Evolutionary conservation across 495 filamentous ascomycete species (phyloP), one percentile per base, ranked within the genome.

Genomic region (Penicillium turbatum): DNA sequence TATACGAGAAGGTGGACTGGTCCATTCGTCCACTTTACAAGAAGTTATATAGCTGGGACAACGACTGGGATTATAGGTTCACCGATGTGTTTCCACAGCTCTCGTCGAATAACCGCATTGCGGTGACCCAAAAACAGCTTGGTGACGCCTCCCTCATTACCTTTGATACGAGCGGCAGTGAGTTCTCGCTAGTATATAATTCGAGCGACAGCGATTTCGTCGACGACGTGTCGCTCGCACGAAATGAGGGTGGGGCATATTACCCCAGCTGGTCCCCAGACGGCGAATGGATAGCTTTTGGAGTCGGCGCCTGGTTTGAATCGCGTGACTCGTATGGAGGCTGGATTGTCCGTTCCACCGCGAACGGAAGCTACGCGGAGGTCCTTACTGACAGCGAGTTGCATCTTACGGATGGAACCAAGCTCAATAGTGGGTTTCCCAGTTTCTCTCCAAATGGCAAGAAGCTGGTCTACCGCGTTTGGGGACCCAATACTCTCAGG

Each of bases 41-140:
- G 51, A 47, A 61, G 41, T 60, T 71, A 6, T 71, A 61, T 35
- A 62, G 58, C 55, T 71, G 58, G 57, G 62, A 71, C 34, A 12
- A 16, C 2, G 62, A 67, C 17, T 71, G 68, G 68, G 68, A 68
- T 2, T 71, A 71, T 44, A 65, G 63, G 8, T 71, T 69, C 57
- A 71, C 57, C 8, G 65, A 71, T 41, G 66, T 71, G 5, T 69
- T 69, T 55, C 68, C 68, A 4, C 65, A 64, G 24, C 50, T 60
- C 16, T 59, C 54, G 9, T 40, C 48, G 7, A 40, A 63, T 13
- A 57, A 62, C 31, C 48, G 44, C 9, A 40, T 69, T 2, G 66
- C 61, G 42, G 60, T 67, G 10, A 68, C 68, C 0, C 47, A 65
- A 36, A 68, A 64, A 42, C 61, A 65, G 26, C 59, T 65, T 13